These are phyloP conservation scores for Xylaria grammica DNA, from an alignment of 495 filamentous ascomycete genomes.

Conservation along the genomic window DNA sequence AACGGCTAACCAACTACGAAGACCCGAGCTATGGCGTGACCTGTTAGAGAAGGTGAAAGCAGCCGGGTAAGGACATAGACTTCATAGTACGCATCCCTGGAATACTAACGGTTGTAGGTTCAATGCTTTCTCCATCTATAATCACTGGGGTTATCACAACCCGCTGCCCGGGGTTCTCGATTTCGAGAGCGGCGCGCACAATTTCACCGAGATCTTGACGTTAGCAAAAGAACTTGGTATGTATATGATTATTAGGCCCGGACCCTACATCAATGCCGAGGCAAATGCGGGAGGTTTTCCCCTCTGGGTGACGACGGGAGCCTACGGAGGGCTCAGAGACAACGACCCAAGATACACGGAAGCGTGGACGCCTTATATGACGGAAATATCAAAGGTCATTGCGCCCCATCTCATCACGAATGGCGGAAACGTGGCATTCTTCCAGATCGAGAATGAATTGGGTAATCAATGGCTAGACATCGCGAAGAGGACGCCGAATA, in stretches of 20 bases:
- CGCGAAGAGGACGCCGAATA: conserved; percentile 51
- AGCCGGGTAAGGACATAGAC: conserved; percentile 52
- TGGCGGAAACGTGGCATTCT: conserved; percentile 59
- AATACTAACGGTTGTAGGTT: conserved; percentile 30
- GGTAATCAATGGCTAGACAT: conserved; percentile 59
- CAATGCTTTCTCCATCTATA: conserved; percentile 61
- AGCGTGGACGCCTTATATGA: conserved; percentile 60
- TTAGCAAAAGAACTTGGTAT: conserved; percentile 62
- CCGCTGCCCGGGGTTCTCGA: conserved; percentile 56
- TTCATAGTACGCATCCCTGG: neutral
- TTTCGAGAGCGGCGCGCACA: conserved; percentile 60
- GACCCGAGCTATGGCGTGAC: conserved; percentile 63
- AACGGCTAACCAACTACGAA: neutral
- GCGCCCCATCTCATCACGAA: conserved; percentile 60
- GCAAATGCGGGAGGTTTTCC: conserved; percentile 64
- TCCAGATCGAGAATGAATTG: conserved; percentile 69
- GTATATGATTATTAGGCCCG: conserved; percentile 63
- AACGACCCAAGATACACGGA: conserved; percentile 63
- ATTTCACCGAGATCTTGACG: conserved; percentile 59
- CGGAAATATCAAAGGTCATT: conserved; percentile 54
- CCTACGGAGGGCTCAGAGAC: conserved; percentile 60
- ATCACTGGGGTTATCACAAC: conserved; percentile 62
- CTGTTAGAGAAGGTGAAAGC: conserved; percentile 68
- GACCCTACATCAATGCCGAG: conserved; percentile 67
- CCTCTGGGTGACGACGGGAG: conserved; percentile 66